phyloP scores from a whole-genome alignment of 352 stramenopile species.

The Pythium biforme region DNA sequence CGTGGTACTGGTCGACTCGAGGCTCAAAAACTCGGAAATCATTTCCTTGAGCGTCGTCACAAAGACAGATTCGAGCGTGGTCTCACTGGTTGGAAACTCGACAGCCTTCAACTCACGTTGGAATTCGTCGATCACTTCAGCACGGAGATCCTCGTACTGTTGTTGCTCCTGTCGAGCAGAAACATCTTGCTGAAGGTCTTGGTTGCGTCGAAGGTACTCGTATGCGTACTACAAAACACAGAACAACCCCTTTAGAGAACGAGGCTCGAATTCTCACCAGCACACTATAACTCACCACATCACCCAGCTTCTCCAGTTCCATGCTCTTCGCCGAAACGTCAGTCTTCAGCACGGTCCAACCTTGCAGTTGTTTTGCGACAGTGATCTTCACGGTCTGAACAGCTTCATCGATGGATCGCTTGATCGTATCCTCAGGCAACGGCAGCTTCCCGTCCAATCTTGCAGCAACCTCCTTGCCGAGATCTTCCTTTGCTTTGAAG shows the following conservation, averaged over 20 bases:
- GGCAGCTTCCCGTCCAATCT: constrained; percentile 72
- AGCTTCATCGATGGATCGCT: constrained; percentile 53
- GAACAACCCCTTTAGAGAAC: neutral
- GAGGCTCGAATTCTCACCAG: neutral
- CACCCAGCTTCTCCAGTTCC: constrained; percentile 71
- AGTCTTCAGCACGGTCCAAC: constrained; percentile 69
- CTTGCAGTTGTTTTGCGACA: constrained; percentile 55
- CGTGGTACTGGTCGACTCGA: constrained; percentile 38
- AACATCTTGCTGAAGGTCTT: constrained; percentile 58
- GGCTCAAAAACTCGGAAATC: constrained; percentile 56
- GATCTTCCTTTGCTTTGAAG: constrained; percentile 56
- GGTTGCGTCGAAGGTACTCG: constrained; percentile 67
- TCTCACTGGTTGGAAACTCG: constrained; percentile 59
- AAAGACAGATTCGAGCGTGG: constrained; percentile 66
- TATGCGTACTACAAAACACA: constrained; percentile 47
- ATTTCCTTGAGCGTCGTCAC: constrained; percentile 53
- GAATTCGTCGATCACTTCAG: constrained; percentile 57
- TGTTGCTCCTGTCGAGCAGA: constrained; percentile 54
- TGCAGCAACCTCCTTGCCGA: constrained; percentile 57
- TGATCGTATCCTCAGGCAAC: constrained; percentile 61
- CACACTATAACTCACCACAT: constrained; percentile 52
- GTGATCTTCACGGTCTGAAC: constrained; percentile 49
- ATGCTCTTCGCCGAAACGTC: constrained; percentile 61
- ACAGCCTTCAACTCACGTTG: constrained; percentile 48
- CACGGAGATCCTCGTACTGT: constrained; percentile 56